These are phyloP conservation scores for Kazachstania bromeliacearum DNA, from an alignment of 805 yeast species.

Conservation along the genomic window DNA sequence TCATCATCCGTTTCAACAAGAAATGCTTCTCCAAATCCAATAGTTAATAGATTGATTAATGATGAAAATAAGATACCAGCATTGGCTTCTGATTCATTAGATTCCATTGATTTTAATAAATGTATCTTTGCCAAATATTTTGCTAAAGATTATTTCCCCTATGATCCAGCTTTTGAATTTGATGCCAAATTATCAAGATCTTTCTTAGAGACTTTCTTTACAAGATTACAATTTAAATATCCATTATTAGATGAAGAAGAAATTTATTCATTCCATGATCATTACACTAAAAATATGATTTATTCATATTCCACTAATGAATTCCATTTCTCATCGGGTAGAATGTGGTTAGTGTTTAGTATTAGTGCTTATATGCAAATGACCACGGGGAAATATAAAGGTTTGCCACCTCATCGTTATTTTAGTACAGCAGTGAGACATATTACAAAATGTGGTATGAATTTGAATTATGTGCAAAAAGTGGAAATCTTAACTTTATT, in stretches of 20 bases:
- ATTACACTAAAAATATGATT: slow-evolving; percentile 36
- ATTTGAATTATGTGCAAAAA: slow-evolving; percentile 35
- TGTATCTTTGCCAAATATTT: slow-evolving; percentile 40
- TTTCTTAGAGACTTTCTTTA: slow-evolving; percentile 44
- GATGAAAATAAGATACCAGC: slow-evolving; percentile 7
- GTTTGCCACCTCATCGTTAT: slow-evolving; percentile 45
- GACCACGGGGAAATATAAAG: slow-evolving; percentile 46
- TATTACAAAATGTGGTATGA: slow-evolving; percentile 37
- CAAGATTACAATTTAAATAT: slow-evolving; percentile 46
- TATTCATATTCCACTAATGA: slow-evolving; percentile 29
- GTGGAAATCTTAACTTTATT: slow-evolving; percentile 45
- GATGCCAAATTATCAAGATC: slow-evolving; percentile 42
- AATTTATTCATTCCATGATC: slow-evolving; percentile 40
- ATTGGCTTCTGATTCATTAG: slow-evolving; percentile 25
- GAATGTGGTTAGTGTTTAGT: slow-evolving; percentile 48
- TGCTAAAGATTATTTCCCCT: slow-evolving; percentile 34
- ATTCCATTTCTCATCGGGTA: slow-evolving; percentile 44
- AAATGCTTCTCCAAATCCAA: too few relatives aligned
- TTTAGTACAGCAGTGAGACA: slow-evolving; percentile 54
- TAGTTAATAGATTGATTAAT: too few relatives aligned
- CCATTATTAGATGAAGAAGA: slow-evolving; percentile 49
- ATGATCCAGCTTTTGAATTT: slow-evolving; percentile 44
- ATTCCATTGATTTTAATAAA: slow-evolving; percentile 31
- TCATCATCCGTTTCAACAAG: too few relatives aligned
- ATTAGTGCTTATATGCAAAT: slow-evolving; percentile 43